phyloP scores from a whole-genome alignment of 305 asterid genomes.

The Rubia tinctorum region DNA sequence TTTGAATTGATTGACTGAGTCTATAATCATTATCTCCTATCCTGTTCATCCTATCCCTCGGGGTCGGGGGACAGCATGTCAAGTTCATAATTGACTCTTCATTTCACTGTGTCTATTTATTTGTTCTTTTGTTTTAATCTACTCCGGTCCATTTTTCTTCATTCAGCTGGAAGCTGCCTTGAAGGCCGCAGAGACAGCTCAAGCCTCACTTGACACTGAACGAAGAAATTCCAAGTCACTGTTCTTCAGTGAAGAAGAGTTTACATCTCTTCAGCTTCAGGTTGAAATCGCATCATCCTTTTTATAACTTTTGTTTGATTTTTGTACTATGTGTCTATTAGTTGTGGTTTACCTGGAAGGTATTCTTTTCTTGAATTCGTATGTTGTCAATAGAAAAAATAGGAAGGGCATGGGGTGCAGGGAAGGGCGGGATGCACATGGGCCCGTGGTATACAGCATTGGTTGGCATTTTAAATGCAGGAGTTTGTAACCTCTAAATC shows the following conservation, averaged over 20 bases:
- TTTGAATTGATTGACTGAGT: background rate
- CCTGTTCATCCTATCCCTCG: background rate
- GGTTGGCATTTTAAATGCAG: background rate
- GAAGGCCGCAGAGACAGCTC: constrained; percentile 78
- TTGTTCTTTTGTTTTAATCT: background rate
- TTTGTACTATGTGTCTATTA: background rate
- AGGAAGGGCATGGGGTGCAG: background rate
- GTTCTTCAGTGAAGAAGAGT: constrained; percentile 70
- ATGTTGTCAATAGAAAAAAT: background rate
- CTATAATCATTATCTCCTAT: background rate
- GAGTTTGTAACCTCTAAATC: background rate
- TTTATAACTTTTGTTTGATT: background rate
- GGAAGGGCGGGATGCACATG: too few relatives aligned
- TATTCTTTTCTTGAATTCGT: background rate
- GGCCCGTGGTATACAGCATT: background rate
- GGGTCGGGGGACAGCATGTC: background rate
- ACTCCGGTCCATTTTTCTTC: background rate
- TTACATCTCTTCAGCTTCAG: constrained; percentile 77
- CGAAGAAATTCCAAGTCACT: constrained; percentile 58
- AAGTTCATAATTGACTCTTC: too few relatives aligned
- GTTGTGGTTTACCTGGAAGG: background rate
- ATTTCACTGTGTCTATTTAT: background rate
- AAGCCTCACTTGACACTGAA: constrained; percentile 57
- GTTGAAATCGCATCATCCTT: constrained; percentile 7
- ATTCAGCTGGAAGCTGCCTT: constrained; percentile 59